Evolutionary conservation across 2,329 filamentous ascomycete species (phyloP), one percentile per base, ranked within the genome.

Genomic region (Westerdykella ornata): DNA sequence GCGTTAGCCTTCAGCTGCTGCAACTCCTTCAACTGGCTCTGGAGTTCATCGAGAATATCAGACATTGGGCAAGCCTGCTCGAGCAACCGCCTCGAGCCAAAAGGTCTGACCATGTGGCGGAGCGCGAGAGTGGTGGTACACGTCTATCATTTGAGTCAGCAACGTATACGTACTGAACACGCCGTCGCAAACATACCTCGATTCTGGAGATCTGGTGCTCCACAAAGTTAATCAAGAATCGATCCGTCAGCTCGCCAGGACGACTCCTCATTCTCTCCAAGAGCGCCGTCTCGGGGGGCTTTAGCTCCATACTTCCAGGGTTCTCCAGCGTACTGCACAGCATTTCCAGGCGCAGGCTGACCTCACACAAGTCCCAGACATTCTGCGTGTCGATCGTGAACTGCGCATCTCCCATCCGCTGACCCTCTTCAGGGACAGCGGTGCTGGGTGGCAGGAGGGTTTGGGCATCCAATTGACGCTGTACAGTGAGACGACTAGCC

Each of bases 151-250:
- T n/a, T 41, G 30, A 11, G 40, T 62, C 51, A 67, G 59, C 16
- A 41, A 32, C 14, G 5, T n/a, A 8, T 4, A 11, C 12, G 39
- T 35, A 12, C 6, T 13, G 15, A 26, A 28, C 4, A 22, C 20
- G 5, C 30, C 8, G 5, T 33, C 5, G 3, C 30, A 14, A 26
- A 69, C 82, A 68, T 73, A 94, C 88, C 81, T 98, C 92, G 63
- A 98, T 94, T 58, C 92, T 81, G 63, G 85, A 89, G 53, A 98
- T 85, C 74, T 96, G 88, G 62, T 97, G 89, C 63, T 94, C 89
- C 65, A 97, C 77, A 58, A 98, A 88, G 58, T 87, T 88, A 42
- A 94, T 69, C 66, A 97, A 71, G 66, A 94, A 90, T 39, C 80
- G 75, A 72, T 97, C 92, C 19, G 89, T 88, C 40, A 96, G 79